Percentiles rank a stretch among this genome's conserved stretches.
These are phyloP conservation scores for Naganishia friedmannii DNA, from an alignment of 768 basidiomycete genomes.

Conservation along the genomic window DNA sequence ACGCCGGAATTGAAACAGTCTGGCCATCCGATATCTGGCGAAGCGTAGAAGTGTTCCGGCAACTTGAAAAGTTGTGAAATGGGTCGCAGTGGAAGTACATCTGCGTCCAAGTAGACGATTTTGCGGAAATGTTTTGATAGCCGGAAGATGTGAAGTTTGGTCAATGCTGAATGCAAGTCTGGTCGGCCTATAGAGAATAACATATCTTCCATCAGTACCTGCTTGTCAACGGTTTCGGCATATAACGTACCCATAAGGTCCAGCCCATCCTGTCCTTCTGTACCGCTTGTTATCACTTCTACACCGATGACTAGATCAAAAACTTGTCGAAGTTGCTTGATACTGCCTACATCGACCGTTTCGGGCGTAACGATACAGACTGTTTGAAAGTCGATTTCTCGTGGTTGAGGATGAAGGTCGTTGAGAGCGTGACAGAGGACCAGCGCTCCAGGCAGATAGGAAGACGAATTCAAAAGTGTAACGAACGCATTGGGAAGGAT, in stretches of 20 bases:
- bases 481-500: conserved; percentile 64
- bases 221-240: no score
- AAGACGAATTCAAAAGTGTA: conserved; percentile 85
- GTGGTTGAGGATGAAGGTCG: conserved; percentile 57
- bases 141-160: conserved; percentile 93
- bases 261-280: conserved; percentile 65
- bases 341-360: conserved; percentile 75
- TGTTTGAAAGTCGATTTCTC: conserved; percentile 67
- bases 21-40: conserved; percentile 97
- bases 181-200: conserved; percentile 67
- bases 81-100: conserved; percentile 56
- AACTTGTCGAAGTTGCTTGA: conserved; percentile 72
- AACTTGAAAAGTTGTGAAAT: conserved; percentile 86
- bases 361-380: conserved; percentile 94
- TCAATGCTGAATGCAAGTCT: conserved; percentile 88
- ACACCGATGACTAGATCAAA: conserved; percentile 88
- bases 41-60: conserved; percentile 76
- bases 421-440: conserved; percentile 77
- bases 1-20: conserved; percentile 99
- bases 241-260: conserved; percentile 69
- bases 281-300: conserved; percentile 68
- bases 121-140: conserved; percentile 55
- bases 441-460: conserved; percentile 89
- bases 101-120: conserved; percentile 55
- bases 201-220: not conserved